Evolutionary conservation across 225 moss, liverwort and hornwort genomes (phyloP), one percentile per base, ranked within the genome.

Genomic region (Polytrichum commune): DNA sequence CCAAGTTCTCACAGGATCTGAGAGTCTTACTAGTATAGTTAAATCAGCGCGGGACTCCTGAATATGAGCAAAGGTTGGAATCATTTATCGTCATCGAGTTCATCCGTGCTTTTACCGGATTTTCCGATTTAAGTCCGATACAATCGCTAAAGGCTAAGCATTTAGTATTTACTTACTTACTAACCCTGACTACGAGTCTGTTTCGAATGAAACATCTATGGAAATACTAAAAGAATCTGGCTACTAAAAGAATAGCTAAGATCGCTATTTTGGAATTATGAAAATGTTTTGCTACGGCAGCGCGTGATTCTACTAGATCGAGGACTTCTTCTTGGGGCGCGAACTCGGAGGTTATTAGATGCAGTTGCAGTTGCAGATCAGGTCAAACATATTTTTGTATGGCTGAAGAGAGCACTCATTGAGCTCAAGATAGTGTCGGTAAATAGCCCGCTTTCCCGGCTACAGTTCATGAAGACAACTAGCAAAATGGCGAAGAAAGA

Each of bases 401-500:
- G 54, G 29, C 20, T 28, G 69, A 54, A 66, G 55, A 46, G 46
- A 46, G 13, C 25, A 19, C 25, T 5, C 1, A 53, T 68, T 68
- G 68, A 68, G 24, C 54, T 54, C 19, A 68, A 24, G 27, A 26
- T 68, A 9, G 55, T 22, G 25, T 54, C 27, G 27, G 54, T 53
- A 68, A 10, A 26, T 53, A 26, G 53, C 35, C 28, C 27, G 24
- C 22, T 4, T 16, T 46, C 46, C 13, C 46, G 4, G 46, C 46
- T 46, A 46, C 46, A 46, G 77, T 78, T 77, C 74, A 80, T 68
- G 46, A 61, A 77, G 62, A 67, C 72, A 58, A 28, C 19, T 7
- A 58, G 74, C 55, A 73, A 13, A 53, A 96, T 92, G 92, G 76
- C 86, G 82, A 88, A 84, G 18, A 78, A 77, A 78, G 75, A 64